Evolutionary conservation across 129 eudicot genomes (phyloP).

Genomic region (Rutidosis leptorrhynchoides): DNA sequence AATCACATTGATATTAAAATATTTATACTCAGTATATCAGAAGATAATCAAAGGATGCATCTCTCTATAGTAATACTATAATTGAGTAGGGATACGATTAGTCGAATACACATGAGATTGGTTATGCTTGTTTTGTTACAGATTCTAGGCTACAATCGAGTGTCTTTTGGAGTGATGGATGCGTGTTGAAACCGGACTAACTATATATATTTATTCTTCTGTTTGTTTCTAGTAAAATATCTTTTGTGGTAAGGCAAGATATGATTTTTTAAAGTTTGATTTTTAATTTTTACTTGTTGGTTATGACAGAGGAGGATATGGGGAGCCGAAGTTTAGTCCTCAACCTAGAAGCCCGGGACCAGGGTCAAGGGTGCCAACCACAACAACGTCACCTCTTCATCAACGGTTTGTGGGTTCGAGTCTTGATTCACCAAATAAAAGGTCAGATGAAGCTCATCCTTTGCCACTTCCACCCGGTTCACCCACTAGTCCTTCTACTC

Average conservation of each 20-base stretch:
- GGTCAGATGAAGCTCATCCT: conserved; percentile 56
- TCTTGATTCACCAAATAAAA: conserved; percentile 59
- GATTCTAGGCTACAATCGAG: neutral
- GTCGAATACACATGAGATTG: neutral
- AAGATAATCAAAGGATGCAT: neutral
- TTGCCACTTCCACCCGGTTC: conserved; percentile 67
- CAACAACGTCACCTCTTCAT: conserved; percentile 72
- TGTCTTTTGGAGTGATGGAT: neutral
- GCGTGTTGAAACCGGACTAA: neutral
- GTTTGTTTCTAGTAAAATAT: neutral
- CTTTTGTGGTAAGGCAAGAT: neutral
- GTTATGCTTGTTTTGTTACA: neutral
- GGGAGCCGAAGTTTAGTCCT: conserved; percentile 43
- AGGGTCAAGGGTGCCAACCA: conserved; percentile 47
- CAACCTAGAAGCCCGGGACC: conserved; percentile 70
- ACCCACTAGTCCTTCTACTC: conserved; percentile 24
- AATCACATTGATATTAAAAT: neutral
- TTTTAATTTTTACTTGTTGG: neutral
- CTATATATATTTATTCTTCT: no score
- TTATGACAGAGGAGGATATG: conserved; percentile 46
- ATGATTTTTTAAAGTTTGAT: neutral
- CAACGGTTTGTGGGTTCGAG: conserved; percentile 51
- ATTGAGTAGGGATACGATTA: neutral
- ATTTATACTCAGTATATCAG: neutral
- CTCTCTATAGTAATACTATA: neutral